These are phyloP conservation scores for Helicostylum pulchrum DNA, from an alignment of 192 early-diverging fungal genomes.

Conservation along the genomic window DNA sequence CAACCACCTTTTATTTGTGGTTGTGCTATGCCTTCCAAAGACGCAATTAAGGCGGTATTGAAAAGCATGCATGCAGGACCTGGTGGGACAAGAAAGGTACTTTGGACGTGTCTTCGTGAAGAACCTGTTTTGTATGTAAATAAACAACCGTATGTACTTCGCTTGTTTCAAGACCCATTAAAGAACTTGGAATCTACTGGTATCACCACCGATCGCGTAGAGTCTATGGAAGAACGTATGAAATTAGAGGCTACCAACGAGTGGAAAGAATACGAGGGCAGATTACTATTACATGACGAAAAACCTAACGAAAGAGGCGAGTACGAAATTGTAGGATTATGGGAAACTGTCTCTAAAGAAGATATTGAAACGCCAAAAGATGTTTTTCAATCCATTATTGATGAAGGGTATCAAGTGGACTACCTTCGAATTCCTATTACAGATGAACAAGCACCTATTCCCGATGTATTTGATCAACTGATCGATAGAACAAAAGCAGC, in stretches of 20 bases:
- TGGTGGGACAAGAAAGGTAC: slow-evolving; percentile 34
- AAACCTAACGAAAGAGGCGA: slow-evolving; percentile 37
- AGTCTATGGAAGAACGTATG: slow-evolving; percentile 61
- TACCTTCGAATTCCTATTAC: slow-evolving; percentile 59
- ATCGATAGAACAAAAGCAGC: slow-evolving; percentile 42
- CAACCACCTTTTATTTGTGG: slow-evolving; percentile 48
- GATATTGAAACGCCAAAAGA: slow-evolving; percentile 56
- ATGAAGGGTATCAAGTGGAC: slow-evolving; percentile 51
- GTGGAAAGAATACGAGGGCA: slow-evolving; percentile 44
- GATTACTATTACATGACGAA: slow-evolving; percentile 61
- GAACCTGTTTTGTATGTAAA: slow-evolving; percentile 66
- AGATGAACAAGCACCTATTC: slow-evolving; percentile 65
- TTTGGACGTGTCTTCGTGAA: slow-evolving; percentile 65
- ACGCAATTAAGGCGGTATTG: slow-evolving; percentile 49
- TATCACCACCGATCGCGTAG: slow-evolving; percentile 60
- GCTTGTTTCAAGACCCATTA: slow-evolving; percentile 57
- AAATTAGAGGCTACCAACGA: slow-evolving; percentile 53
- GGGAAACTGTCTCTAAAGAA: slow-evolving; percentile 51
- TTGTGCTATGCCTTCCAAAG: slow-evolving; percentile 61
- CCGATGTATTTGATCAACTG: slow-evolving; percentile 60
- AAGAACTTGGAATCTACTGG: slow-evolving; percentile 66
- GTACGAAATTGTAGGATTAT: slow-evolving; percentile 50
- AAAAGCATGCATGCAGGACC: slow-evolving; percentile 49
- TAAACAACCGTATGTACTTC: slow-evolving; percentile 55
- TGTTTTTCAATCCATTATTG: slow-evolving; percentile 49